Percentiles rank a stretch among this genome's conserved stretches.
phyloP scores from a whole-genome alignment of 2,329 filamentous ascomycete genomes.

The Fusarium nelsonii region DNA sequence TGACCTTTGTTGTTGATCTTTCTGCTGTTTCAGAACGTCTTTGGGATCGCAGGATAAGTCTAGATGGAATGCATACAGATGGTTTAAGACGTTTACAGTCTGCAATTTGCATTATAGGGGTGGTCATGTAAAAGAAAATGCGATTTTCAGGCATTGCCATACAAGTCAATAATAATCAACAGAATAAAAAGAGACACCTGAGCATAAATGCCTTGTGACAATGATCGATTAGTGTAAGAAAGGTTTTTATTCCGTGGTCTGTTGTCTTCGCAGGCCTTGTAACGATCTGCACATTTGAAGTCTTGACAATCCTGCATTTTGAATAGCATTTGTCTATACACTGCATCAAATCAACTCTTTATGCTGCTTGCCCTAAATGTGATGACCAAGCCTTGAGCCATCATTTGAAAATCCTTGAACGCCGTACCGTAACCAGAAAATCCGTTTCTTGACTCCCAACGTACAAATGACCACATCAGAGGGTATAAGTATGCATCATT shows the following conservation, averaged over 20 bases:
- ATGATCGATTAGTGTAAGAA: background rate
- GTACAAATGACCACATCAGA: slow-evolving; percentile 14
- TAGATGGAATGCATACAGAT: slow-evolving; percentile 35
- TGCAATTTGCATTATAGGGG: slow-evolving; percentile 40
- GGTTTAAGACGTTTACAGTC: slow-evolving; percentile 25
- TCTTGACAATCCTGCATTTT: background rate
- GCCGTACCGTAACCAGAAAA: slow-evolving; percentile 31
- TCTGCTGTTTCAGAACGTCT: slow-evolving; percentile 21
- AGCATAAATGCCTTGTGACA: background rate
- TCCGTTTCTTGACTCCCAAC: slow-evolving; percentile 29
- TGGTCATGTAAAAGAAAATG: slow-evolving; percentile 42
- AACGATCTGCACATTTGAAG: background rate
- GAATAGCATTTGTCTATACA: background rate
- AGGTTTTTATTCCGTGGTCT: background rate
- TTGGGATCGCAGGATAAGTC: slow-evolving; percentile 22
- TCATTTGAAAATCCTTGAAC: slow-evolving; percentile 27
- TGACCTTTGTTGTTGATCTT: slow-evolving; percentile 1
- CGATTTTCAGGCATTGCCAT: slow-evolving; percentile 36
- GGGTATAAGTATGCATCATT: slow-evolving; percentile 5
- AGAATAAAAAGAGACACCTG: background rate
- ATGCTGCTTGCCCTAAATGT: background rate
- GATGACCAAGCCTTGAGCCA: background rate
- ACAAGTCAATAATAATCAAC: slow-evolving; percentile 36
- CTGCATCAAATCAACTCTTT: background rate
- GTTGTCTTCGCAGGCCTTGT: background rate